Evolutionary conservation across 768 basidiomycete genomes (phyloP).

Genomic region (Lentinula aciculospora): DNA sequence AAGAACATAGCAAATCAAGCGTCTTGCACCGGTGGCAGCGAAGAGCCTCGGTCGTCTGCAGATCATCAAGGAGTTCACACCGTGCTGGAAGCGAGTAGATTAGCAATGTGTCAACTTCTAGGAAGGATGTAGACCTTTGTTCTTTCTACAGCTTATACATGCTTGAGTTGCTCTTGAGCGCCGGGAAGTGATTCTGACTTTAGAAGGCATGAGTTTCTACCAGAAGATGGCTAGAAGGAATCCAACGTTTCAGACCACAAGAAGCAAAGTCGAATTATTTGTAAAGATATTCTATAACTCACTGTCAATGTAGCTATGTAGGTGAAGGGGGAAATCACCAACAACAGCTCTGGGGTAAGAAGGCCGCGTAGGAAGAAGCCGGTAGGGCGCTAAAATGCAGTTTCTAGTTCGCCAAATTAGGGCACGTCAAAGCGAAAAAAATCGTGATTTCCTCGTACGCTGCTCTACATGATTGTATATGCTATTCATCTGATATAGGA

Average conservation of each 20-base stretch:
- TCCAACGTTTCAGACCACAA: no score
- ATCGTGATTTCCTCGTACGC: no score
- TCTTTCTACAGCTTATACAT: not conserved
- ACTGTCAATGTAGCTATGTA: no score
- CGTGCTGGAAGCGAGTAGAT: not conserved
- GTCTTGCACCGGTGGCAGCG: slow-evolving; percentile 2
- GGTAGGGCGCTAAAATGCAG: not conserved
- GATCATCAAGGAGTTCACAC: not conserved
- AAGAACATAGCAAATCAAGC: not conserved
- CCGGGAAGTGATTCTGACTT: not conserved
- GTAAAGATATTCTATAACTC: no score
- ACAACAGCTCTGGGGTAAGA: no score
- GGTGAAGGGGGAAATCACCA: no score
- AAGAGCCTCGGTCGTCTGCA: not conserved
- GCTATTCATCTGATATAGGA: no score
- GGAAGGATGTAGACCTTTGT: not conserved
- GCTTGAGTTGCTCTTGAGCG: not conserved
- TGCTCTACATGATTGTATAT: no score
- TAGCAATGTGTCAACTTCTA: no score
- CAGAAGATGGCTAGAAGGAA: no score
- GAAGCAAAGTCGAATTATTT: no score
- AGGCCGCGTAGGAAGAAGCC: no score
- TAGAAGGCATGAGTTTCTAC: not conserved
- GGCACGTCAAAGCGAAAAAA: not conserved
- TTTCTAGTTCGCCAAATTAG: not conserved